phyloP scores from a whole-genome alignment of 2,329 filamentous ascomycete genomes.

The Dendrostoma leiphaemia region DNA sequence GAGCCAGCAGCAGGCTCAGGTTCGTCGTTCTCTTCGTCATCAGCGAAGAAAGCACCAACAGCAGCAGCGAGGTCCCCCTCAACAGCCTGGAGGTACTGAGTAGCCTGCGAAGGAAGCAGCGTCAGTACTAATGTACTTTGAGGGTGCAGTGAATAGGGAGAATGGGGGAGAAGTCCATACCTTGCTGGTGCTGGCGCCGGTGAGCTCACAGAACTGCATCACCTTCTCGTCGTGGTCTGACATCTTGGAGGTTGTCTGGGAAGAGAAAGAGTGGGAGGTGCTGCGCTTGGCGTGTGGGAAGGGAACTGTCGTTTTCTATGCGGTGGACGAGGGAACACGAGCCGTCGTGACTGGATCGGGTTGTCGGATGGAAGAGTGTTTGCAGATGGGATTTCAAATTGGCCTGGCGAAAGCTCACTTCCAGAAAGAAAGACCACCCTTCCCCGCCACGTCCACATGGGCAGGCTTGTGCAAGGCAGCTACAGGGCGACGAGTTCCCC shows the following conservation, averaged over 20 bases:
- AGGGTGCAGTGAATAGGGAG: no score
- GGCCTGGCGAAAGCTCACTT: background rate
- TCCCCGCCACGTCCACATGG: background rate
- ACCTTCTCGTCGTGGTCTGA: constrained; percentile 41
- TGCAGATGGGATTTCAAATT: background rate
- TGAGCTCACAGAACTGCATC: constrained; percentile 55
- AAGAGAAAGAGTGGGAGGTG: background rate
- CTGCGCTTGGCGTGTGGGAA: background rate
- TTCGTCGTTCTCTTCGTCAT: constrained; percentile 49
- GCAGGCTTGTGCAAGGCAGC: constrained; percentile 3
- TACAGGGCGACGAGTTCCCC: constrained; percentile 8
- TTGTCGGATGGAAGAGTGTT: no score
- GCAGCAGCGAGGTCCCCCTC: constrained; percentile 66
- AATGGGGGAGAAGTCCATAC: constrained; percentile 37
- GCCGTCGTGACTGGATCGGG: no score
- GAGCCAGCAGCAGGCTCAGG: constrained; percentile 44
- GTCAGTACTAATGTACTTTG: background rate
- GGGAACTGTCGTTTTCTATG: background rate
- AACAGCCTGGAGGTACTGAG: constrained; percentile 62
- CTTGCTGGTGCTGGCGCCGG: constrained; percentile 46
- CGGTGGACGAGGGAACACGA: no score
- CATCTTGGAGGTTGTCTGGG: constrained; percentile 30
- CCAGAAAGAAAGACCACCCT: background rate
- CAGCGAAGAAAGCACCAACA: constrained; percentile 60
- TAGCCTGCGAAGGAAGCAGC: constrained; percentile 50